These are phyloP conservation scores for Colletotrichum filicis DNA, from an alignment of 2,329 filamentous ascomycete genomes.

Conservation along the genomic window DNA sequence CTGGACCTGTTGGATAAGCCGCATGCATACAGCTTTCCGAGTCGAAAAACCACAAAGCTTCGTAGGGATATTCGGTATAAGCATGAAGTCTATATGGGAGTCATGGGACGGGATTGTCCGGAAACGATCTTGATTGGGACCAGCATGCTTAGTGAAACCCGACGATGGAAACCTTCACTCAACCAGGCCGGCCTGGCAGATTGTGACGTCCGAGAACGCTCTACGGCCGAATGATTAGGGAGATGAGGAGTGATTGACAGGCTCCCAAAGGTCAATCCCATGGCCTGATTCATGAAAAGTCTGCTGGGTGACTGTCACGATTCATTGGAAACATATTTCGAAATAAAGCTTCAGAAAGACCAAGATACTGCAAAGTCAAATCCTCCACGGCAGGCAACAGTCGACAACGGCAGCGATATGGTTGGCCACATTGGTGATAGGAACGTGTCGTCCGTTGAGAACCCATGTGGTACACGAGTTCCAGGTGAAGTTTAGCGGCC, in stretches of 20 bases:
- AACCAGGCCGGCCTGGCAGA: not conserved
- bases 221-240: not conserved
- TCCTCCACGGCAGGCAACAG: not conserved
- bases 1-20: not conserved
- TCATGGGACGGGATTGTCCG: constrained; percentile 1
- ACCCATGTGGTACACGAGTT: constrained; percentile 13
- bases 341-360: not conserved
- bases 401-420: not conserved
- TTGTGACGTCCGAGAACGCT: not conserved
- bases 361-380: not conserved
- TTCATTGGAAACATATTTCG: not conserved
- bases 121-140: not conserved
- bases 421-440: not conserved
- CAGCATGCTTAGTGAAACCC: constrained; percentile 11
- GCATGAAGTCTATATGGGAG: constrained; percentile 7
- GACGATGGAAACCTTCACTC: not conserved
- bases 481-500: constrained; percentile 7
- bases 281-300: not conserved
- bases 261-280: not conserved
- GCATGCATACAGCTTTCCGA: not conserved
- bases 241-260: not conserved
- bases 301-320: not conserved
- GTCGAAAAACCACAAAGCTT: not conserved
- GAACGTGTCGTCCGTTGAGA: constrained; percentile 9
- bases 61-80: not conserved